These are phyloP conservation scores for Dittrichia graveolens DNA, from an alignment of 129 eudicot species.

Conservation along the genomic window DNA sequence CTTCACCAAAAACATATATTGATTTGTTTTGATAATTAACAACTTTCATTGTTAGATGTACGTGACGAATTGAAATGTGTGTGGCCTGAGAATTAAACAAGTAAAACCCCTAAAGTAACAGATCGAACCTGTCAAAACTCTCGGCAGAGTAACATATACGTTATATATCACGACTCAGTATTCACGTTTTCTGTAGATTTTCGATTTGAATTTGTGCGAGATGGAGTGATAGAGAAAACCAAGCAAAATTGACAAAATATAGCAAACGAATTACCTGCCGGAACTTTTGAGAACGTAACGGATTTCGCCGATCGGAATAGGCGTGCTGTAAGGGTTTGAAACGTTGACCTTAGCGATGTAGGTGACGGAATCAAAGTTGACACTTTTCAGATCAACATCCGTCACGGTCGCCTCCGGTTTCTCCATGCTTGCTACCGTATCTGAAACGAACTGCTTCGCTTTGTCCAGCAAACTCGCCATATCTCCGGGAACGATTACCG, in stretches of 20 bases:
- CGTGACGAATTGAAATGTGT: no score
- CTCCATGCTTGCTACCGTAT: slow-evolving; percentile 28
- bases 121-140: background rate
- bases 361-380: slow-evolving; percentile 15
- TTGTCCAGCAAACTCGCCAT: slow-evolving; percentile 33
- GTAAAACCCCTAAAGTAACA: no score
- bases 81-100: no score
- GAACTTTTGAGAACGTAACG: slow-evolving; percentile 39
- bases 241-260: background rate
- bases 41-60: no score
- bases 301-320: slow-evolving; percentile 38
- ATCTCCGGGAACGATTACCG: slow-evolving; percentile 20
- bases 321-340: slow-evolving; percentile 29
- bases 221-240: background rate
- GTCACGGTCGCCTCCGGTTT: slow-evolving; percentile 35
- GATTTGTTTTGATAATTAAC: no score
- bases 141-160: background rate
- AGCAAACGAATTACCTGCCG: slow-evolving; percentile 34
- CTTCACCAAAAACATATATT: no score
- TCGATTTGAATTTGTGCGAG: background rate
- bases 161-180: no score
- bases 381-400: slow-evolving; percentile 22
- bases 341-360: slow-evolving; percentile 37
- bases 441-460: slow-evolving; percentile 27
- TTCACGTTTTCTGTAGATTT: no score